Percentiles rank a stretch among this genome's conserved stretches.
phyloP scores from a whole-genome alignment of 2,329 filamentous ascomycete genomes.

The Fusarium buharicum region DNA sequence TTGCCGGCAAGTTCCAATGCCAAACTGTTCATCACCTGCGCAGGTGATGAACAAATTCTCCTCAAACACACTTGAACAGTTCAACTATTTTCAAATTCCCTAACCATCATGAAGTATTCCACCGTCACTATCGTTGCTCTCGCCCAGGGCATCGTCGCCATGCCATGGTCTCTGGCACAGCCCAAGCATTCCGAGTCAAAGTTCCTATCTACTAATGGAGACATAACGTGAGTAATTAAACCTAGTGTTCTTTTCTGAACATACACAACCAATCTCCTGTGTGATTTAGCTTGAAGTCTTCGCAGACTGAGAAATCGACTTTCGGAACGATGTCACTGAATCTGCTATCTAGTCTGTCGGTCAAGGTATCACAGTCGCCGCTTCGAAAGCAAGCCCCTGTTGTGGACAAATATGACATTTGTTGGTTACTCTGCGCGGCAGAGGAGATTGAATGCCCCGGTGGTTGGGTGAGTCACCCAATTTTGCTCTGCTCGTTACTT shows the following conservation, averaged over 20 bases:
- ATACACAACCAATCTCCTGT: no score
- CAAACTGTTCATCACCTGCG: no score
- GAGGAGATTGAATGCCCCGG: neutral
- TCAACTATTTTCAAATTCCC: no score
- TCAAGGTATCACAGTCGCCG: slow-evolving; percentile 7
- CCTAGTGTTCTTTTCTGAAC: no score
- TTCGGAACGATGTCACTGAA: no score
- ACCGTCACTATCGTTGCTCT: neutral
- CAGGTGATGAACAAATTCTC: no score
- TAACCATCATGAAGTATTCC: slow-evolving; percentile 9
- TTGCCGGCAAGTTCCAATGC: no score
- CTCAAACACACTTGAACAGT: no score
- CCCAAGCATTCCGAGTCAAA: neutral
- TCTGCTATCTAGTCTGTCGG: neutral
- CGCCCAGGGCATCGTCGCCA: neutral
- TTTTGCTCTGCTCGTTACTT: no score
- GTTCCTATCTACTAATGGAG: neutral
- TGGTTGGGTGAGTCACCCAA: neutral
- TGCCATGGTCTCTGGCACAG: neutral
- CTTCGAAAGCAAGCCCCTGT: fast-evolving
- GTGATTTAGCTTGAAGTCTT: no score
- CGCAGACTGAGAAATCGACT: no score
- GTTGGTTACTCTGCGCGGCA: neutral
- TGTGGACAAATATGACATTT: fast-evolving
- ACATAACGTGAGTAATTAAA: slow-evolving; percentile 17